Percentiles rank a stretch among this genome's conserved stretches.
Conservation (phyloP, 2,329 filamentous ascomycete genomes). For the Akanthomyces uredinophilus region DNA sequence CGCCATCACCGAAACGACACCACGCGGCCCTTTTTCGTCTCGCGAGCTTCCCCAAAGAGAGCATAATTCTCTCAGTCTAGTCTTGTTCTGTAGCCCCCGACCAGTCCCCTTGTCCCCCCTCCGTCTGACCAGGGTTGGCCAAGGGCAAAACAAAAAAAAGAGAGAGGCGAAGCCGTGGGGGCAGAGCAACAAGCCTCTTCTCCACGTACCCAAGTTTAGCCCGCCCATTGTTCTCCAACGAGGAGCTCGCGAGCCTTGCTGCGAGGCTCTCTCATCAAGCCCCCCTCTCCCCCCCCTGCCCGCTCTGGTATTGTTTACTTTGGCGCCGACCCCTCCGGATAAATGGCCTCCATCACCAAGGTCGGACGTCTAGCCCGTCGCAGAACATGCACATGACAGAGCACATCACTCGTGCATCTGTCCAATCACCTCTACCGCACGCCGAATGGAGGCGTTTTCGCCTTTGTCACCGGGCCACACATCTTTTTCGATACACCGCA, state of each 20-base stretch:
- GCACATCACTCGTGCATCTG: conserved; percentile 6
- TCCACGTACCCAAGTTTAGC: conserved; percentile 12
- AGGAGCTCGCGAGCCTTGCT: conserved; percentile 9
- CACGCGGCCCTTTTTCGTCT: not conserved
- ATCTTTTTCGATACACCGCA: not conserved
- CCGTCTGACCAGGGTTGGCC: not conserved
- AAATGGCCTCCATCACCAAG: not conserved
- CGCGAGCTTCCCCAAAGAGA: not conserved
- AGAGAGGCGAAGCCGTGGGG: conserved; percentile 13
- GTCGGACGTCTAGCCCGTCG: not conserved
- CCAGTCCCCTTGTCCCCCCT: not conserved
- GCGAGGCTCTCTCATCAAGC: not conserved
- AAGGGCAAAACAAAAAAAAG: not conserved
- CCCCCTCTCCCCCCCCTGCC: not conserved
- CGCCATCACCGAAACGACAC: not conserved
- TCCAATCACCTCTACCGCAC: conserved; percentile 1
- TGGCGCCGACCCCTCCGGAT: conserved; percentile 13
- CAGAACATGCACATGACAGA: conserved; percentile 10
- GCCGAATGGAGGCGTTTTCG: not conserved
- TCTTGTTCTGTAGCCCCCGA: not conserved
- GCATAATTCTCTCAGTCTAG: not conserved
- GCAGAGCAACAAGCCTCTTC: conserved; percentile 13
- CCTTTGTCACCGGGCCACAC: not conserved
- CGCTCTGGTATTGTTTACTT: conserved; percentile 13
- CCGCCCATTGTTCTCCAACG: conserved; percentile 2